Percentiles rank a stretch among this genome's conserved stretches.
Conservation (phyloP, 2,329 filamentous ascomycete genomes). For the Sporothrix inflata region DNA sequence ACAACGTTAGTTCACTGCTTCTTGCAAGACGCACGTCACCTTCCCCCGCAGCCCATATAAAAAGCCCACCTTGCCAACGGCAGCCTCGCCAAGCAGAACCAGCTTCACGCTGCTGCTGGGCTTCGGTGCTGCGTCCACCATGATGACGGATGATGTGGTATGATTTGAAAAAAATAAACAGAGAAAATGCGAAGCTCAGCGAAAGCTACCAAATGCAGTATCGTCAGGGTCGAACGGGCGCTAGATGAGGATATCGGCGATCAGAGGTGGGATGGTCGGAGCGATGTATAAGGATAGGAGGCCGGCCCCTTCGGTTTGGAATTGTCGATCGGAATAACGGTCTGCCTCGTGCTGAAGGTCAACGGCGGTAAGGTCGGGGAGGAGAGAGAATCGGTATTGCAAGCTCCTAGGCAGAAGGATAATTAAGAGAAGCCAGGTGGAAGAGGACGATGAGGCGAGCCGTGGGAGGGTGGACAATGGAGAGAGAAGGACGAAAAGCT, state of each 20-base stretch:
- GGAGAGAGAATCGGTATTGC: neutral
- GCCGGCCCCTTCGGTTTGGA: slow-evolving; percentile 23
- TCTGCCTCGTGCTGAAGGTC: neutral
- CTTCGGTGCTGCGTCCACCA: slow-evolving; percentile 80
- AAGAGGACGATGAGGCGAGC: neutral
- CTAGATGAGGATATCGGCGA: neutral
- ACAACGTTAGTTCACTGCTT: neutral
- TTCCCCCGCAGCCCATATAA: neutral
- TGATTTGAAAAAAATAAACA: neutral
- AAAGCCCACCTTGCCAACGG: slow-evolving; percentile 86
- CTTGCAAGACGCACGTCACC: neutral
- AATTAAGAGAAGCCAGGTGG: neutral
- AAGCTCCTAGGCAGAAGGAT: neutral
- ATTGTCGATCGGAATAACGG: slow-evolving; percentile 8
- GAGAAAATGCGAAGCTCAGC: neutral
- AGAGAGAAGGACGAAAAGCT: slow-evolving; percentile 17
- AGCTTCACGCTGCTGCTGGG: slow-evolving; percentile 99
- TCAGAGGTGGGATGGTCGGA: neutral
- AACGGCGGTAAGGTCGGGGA: neutral
- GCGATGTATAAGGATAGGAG: slow-evolving; percentile 8
- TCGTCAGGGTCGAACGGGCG: neutral
- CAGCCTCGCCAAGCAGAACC: slow-evolving; percentile 93
- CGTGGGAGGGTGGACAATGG: neutral
- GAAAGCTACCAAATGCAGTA: neutral
- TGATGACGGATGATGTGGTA: slow-evolving; percentile 3